Conservation (phyloP, 768 basidiomycete species). For the Suillus brevipes region DNA sequence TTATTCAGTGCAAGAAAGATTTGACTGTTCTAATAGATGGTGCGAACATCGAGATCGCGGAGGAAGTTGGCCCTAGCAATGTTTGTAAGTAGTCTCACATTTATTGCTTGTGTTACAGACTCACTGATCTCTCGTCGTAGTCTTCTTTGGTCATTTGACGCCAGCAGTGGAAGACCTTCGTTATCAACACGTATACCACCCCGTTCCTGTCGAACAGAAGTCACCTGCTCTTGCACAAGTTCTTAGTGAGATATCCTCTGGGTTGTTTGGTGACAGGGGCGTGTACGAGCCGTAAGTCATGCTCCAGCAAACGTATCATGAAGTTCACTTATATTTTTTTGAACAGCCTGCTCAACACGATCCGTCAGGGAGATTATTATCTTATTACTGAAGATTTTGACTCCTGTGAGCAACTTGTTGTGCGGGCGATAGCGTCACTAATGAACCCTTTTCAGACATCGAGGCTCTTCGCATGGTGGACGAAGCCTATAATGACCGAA, state of each 20-base stretch:
- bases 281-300: constrained; percentile 85
- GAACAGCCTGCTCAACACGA: constrained; percentile 67
- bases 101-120: background rate
- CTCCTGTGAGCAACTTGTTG: constrained; percentile 57
- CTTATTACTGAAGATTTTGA: constrained; percentile 92
- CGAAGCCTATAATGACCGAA: constrained; percentile 78
- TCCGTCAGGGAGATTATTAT: constrained; percentile 76
- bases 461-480: constrained; percentile 86
- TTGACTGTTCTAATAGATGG: constrained; percentile 55
- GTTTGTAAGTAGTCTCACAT: constrained; percentile 63
- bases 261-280: constrained; percentile 75
- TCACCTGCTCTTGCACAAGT: constrained; percentile 82
- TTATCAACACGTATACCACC: constrained; percentile 83
- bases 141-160: constrained; percentile 90
- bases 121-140: constrained; percentile 36
- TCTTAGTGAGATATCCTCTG: constrained; percentile 70
- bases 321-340: constrained; percentile 14
- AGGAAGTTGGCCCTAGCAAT: constrained; percentile 91
- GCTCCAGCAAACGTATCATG: constrained; percentile 18
- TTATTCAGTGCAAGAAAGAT: background rate
- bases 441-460: constrained; percentile 53
- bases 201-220: constrained; percentile 77
- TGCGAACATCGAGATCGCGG: constrained; percentile 95
- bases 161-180: constrained; percentile 86
- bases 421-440: background rate